phyloP scores from a whole-genome alignment of 129 eudicot genomes.

The Erigeron canadensis region DNA sequence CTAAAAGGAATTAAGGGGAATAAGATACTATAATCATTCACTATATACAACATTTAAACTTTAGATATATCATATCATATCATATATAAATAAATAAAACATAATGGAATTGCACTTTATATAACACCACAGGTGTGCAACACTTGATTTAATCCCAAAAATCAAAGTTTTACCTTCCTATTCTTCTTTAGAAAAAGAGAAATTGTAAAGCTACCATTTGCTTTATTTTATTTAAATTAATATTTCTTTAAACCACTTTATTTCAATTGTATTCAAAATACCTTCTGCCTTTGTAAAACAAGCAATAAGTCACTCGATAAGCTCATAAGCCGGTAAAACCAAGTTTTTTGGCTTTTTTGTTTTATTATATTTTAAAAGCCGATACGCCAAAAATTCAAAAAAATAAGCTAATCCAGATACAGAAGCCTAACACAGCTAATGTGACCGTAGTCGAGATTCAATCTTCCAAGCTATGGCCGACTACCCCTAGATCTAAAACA shows the following conservation, averaged over 20 bases:
- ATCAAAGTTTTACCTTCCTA: conserved; percentile 15
- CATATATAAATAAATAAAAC: background rate
- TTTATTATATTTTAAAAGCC: background rate
- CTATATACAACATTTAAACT: background rate
- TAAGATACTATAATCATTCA: conserved; percentile 22
- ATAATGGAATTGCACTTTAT: conserved; percentile 7
- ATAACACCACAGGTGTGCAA: conserved; percentile 5
- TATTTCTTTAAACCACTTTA: background rate
- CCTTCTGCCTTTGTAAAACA: background rate
- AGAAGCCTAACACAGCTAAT: background rate
- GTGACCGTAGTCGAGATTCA: conserved; percentile 23
- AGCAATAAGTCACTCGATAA: background rate
- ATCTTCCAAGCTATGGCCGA: conserved; percentile 27
- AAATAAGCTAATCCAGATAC: background rate
- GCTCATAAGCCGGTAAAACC: background rate
- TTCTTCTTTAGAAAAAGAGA: conserved; percentile 28
- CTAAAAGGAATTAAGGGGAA: conserved; percentile 4
- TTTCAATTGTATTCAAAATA: background rate
- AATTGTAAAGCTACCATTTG: conserved; percentile 24
- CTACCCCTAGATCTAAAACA: conserved; percentile 8
- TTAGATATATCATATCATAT: too few relatives aligned
- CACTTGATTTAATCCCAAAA: conserved; percentile 16
- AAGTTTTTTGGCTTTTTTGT: background rate
- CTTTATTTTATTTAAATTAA: conserved; percentile 20
- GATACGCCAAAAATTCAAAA: background rate